These are phyloP conservation scores for Globisporangium nunn DNA, from an alignment of 352 stramenopile genomes.

Conservation along the genomic window DNA sequence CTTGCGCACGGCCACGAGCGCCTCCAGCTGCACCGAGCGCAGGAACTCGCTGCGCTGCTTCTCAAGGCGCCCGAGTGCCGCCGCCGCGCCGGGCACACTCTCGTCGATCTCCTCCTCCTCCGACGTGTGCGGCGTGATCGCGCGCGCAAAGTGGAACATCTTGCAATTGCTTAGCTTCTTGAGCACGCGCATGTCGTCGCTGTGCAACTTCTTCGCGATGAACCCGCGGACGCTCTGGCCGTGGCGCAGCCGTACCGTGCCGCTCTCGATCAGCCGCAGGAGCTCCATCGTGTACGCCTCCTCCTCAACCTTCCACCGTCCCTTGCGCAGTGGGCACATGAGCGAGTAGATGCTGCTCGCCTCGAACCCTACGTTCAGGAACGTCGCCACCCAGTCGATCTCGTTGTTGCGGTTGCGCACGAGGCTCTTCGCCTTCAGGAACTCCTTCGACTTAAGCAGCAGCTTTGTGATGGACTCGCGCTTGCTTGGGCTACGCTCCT, in stretches of 20 bases:
- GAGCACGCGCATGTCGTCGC: conserved; percentile 76
- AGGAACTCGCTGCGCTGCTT: conserved; percentile 65
- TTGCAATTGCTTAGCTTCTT: conserved; percentile 85
- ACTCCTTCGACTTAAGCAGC: conserved; percentile 61
- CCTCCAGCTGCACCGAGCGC: conserved; percentile 68
- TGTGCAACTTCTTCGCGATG: conserved; percentile 72
- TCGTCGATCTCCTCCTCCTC: conserved; percentile 49
- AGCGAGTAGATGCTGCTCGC: conserved; percentile 65
- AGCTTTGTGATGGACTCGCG: conserved; percentile 40
- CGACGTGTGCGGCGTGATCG: conserved; percentile 51
- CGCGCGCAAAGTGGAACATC: conserved; percentile 62
- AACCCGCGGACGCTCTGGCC: conserved; percentile 67
- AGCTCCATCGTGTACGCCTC: conserved; percentile 69
- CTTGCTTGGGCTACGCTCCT: conserved; percentile 22
- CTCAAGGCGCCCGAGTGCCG: conserved; percentile 31
- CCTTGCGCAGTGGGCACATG: conserved; percentile 69
- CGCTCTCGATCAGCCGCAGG: conserved; percentile 55
- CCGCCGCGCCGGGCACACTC: conserved; percentile 19
- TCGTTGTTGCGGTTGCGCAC: conserved; percentile 70
- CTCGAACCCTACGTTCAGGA: conserved; percentile 68
- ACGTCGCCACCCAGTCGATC: conserved; percentile 74
- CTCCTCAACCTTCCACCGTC: conserved; percentile 67
- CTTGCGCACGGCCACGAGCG: conserved; percentile 64
- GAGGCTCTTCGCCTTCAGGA: conserved; percentile 45
- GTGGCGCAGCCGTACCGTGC: conserved; percentile 46